phyloP scores from a whole-genome alignment of 257 asterid genomes.

The Nicotiana sylvestris region DNA sequence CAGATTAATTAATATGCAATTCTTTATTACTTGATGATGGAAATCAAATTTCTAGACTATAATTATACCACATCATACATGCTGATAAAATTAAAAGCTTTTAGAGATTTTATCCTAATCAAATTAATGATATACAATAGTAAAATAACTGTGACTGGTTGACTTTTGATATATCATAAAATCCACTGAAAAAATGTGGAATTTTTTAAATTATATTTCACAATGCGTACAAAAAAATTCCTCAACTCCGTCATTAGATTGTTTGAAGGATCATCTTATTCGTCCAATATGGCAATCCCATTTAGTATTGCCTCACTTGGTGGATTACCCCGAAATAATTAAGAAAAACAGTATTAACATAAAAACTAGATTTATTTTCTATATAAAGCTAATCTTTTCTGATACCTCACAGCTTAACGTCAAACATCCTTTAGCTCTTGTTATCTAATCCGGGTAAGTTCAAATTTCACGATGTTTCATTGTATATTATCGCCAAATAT shows the following conservation, averaged over 20 bases:
- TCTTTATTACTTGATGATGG: background rate
- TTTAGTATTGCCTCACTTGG: conserved; percentile 6
- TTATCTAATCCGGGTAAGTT: background rate
- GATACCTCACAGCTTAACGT: background rate
- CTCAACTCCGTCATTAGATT: background rate
- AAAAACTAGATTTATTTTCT: background rate
- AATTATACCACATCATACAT: background rate
- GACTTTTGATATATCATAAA: conserved; percentile 1
- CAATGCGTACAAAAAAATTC: background rate
- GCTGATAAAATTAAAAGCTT: background rate
- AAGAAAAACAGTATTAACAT: background rate
- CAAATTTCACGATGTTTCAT: background rate
- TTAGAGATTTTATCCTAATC: background rate
- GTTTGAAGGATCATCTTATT: no score
- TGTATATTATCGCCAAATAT: background rate
- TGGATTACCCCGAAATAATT: background rate
- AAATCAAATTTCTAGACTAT: background rate
- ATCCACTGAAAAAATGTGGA: background rate
- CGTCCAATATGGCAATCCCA: background rate
- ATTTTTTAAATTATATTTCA: background rate
- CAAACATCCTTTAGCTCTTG: background rate
- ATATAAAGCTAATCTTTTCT: background rate
- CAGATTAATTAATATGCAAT: background rate
- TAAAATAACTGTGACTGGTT: background rate
- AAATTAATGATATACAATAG: background rate